A percentile compares a stretch with the other conserved stretches of the same genome.
Conservation (phyloP, 108 stramenopile species). For the Pelagomonas calceolata region DNA sequence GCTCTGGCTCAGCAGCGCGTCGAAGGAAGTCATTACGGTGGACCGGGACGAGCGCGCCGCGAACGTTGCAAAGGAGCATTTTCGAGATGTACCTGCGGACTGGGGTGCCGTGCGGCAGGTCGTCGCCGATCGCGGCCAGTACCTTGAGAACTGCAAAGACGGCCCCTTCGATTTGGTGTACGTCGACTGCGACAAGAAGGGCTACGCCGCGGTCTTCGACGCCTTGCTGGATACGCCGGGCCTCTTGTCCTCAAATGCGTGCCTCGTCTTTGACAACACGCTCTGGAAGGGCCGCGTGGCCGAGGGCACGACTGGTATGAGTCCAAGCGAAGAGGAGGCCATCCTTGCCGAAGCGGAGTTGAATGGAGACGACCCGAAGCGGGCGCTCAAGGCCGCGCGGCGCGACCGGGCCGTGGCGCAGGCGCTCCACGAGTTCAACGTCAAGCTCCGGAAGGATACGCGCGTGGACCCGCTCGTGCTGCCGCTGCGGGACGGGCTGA, state of each 20-base stretch:
- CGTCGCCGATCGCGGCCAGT: slow-evolving; percentile 14
- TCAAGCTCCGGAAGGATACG: not conserved
- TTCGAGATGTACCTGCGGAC: no score
- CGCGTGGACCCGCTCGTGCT: not conserved
- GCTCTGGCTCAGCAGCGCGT: slow-evolving; percentile 65
- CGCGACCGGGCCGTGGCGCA: not conserved
- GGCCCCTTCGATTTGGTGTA: slow-evolving; percentile 70
- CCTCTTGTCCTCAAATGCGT: slow-evolving; percentile 59
- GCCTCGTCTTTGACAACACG: slow-evolving; percentile 79
- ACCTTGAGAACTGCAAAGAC: not conserved
- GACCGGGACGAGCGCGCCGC: slow-evolving; percentile 63
- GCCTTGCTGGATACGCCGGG: slow-evolving; percentile 47
- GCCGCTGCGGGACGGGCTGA: slow-evolving; percentile 2
- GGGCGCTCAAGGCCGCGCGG: not conserved
- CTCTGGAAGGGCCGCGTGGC: slow-evolving; percentile 79
- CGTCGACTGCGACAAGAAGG: slow-evolving; percentile 80
- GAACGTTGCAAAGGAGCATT: slow-evolving; percentile 54
- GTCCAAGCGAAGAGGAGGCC: not conserved
- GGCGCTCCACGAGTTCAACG: not conserved
- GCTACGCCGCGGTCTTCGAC: slow-evolving; percentile 66
- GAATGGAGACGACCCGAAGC: not conserved
- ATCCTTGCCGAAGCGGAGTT: not conserved
- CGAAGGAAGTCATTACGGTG: slow-evolving; percentile 54
- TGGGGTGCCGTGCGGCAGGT: slow-evolving; percentile 64
- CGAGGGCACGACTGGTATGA: not conserved